These are phyloP conservation scores for Neurospora intermedia DNA, from an alignment of 495 filamentous ascomycete genomes.

Conservation along the genomic window DNA sequence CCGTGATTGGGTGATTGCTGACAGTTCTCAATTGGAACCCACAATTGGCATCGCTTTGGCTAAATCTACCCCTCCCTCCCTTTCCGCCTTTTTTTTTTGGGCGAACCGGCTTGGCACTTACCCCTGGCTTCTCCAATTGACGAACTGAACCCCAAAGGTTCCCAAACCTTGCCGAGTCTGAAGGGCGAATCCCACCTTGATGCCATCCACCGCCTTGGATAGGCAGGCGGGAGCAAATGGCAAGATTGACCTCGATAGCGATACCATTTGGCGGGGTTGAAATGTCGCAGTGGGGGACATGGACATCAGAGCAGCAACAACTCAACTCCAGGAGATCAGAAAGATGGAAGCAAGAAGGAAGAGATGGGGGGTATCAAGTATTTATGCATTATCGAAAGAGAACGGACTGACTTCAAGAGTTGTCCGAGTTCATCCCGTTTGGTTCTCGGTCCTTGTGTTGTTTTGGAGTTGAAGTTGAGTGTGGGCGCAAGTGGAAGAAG, in stretches of 20 bases:
- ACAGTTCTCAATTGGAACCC: neutral
- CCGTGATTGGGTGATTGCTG: neutral
- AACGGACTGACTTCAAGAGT: neutral
- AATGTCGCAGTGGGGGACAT: neutral
- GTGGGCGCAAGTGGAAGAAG: neutral
- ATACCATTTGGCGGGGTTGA: conserved; percentile 2
- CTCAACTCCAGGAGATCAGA: neutral
- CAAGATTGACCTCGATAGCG: neutral
- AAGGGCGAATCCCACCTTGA: neutral
- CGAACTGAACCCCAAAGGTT: conserved; percentile 2
- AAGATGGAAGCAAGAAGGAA: neutral
- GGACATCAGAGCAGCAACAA: neutral
- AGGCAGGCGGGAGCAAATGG: neutral
- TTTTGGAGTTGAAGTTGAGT: neutral
- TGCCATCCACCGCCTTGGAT: neutral
- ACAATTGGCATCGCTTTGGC: conserved; percentile 9
- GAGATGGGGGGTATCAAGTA: neutral
- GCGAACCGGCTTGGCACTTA: neutral
- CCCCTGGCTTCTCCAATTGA: conserved; percentile 6
- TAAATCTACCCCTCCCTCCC: conserved; percentile 13
- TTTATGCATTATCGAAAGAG: neutral
- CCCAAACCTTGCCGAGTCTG: neutral
- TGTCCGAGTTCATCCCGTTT: neutral
- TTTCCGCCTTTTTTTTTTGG: neutral
- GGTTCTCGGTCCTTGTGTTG: neutral